A percentile compares a stretch with the other conserved stretches of the same genome.
Conservation (phyloP, 106 monocot genomes). For the Triglochin maritima region DNA sequence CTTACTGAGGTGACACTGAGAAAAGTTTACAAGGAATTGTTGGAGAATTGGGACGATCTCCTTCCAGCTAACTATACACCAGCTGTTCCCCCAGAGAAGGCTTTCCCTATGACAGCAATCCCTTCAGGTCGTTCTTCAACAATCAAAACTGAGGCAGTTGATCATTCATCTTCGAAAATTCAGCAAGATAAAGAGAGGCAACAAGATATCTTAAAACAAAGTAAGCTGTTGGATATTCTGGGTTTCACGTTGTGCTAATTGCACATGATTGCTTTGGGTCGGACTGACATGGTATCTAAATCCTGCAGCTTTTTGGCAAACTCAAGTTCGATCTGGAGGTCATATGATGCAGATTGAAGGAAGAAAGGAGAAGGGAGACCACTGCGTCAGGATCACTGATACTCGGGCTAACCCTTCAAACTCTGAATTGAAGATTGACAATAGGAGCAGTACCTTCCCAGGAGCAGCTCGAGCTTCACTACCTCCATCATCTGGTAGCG, state of each 20-base stretch:
- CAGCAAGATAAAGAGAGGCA: constrained; percentile 39
- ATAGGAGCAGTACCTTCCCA: background rate
- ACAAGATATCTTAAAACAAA: constrained; percentile 19
- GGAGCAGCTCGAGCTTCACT: constrained; percentile 10
- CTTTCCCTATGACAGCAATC: constrained; percentile 84
- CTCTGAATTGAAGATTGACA: constrained; percentile 11
- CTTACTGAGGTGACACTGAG: constrained; percentile 95
- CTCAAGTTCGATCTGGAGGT: constrained; percentile 24
- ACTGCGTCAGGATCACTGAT: constrained; percentile 18
- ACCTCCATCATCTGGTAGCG: constrained; percentile 16
- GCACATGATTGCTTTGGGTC: too few relatives aligned
- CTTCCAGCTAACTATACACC: constrained; percentile 90
- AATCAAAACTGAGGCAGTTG: constrained; percentile 29
- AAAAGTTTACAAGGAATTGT: constrained; percentile 93
- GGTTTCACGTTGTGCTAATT: too few relatives aligned
- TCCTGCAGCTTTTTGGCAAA: constrained; percentile 39
- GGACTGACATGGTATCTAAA: constrained; percentile 17
- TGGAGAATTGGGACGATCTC: constrained; percentile 95
- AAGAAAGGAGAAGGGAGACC: constrained; percentile 36
- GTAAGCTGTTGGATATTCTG: constrained; percentile 13
- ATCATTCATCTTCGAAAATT: constrained; percentile 15
- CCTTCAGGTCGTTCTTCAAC: constrained; percentile 44
- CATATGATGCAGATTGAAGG: constrained; percentile 11
- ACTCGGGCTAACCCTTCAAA: constrained; percentile 5
- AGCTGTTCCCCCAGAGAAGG: constrained; percentile 88